Percentiles rank a stretch among this genome's conserved stretches.
phyloP scores from a whole-genome alignment of 2,329 filamentous ascomycete species.

The Alternaria alternata region DNA sequence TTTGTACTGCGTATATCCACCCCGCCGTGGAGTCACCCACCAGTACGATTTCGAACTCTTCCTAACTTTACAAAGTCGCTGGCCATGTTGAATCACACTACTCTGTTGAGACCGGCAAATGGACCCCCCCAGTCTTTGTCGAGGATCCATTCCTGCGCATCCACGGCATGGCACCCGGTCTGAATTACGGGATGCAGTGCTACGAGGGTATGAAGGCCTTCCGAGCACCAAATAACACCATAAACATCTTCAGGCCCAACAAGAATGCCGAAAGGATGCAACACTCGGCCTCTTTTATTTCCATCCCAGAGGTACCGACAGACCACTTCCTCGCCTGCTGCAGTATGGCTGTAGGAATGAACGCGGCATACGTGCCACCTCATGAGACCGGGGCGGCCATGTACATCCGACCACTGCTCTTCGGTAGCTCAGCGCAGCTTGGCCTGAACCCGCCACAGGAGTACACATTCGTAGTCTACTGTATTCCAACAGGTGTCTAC shows the following conservation, averaged over 20 bases:
- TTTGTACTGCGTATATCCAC: background rate
- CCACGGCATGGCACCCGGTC: slow-evolving; percentile 91
- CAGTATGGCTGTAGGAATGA: slow-evolving; percentile 82
- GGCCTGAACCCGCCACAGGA: slow-evolving; percentile 87
- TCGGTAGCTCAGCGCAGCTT: slow-evolving; percentile 86
- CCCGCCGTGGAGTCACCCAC: background rate
- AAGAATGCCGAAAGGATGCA: slow-evolving; percentile 86
- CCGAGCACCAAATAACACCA: slow-evolving; percentile 74
- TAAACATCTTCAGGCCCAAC: slow-evolving; percentile 87
- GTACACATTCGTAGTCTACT: slow-evolving; percentile 90
- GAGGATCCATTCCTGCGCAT: slow-evolving; percentile 84
- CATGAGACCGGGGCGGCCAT: slow-evolving; percentile 88
- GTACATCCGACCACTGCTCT: slow-evolving; percentile 90
- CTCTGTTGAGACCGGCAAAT: slow-evolving; percentile 75
- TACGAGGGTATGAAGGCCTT: slow-evolving; percentile 99
- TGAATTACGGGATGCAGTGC: slow-evolving; percentile 96
- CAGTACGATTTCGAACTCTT: background rate
- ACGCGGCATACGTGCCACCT: slow-evolving; percentile 90
- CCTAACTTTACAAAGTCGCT: slow-evolving; percentile 69
- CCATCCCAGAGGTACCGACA: slow-evolving; percentile 80
- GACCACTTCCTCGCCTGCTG: slow-evolving; percentile 79
- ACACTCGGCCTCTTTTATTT: slow-evolving; percentile 82
- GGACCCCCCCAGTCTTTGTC: slow-evolving; percentile 81
- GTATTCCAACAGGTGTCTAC: slow-evolving; percentile 91
- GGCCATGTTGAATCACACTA: slow-evolving; percentile 92